Base-by-base conservation (phyloP, 768 basidiomycete species). In the Hortiboletus flavorubellus region DNA sequence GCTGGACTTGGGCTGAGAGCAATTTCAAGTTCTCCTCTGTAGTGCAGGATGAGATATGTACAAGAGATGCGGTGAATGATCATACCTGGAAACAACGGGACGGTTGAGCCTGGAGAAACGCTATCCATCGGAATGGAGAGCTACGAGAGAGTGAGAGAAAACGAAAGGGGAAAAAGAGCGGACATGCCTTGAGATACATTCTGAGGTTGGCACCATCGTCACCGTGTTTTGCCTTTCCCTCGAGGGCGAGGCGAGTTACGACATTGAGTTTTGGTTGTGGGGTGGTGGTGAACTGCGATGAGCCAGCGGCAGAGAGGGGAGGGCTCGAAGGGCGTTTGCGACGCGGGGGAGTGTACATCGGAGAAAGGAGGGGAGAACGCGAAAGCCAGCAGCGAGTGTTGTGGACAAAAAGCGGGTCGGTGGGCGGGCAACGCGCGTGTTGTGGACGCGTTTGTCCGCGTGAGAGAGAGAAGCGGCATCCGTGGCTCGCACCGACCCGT, bases 11-110 rank as follows among this genome's bases (percentile, higher is more conserved):
- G 9, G 86, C 86, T 8, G 80, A 78, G 41, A 89, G 66, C 45
- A 92, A 79, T 68, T 88, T 90, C 56, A 91, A 73, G 64, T 87
- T 90, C 59, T 88, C 89, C 84, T 92, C 90, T 90, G 62, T 7
- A 0, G 47, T 8, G 43, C 8, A 48, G 37, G 44, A 43, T 56
- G 21, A 64, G 52, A 26, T 10, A 47, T 41, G 39, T 18, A 16
- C 29, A 38, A 18, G 16, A 14, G 11, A 31, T 41, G 10, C 12
- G 40, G 14, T 43, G 47, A 43, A 33, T 8, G 41, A 16, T 29
- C 77, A 54, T 54, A 86, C 89, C 89, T 59, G 85, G 83, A 68
- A 91, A 91, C 8, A 92, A 70, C 8, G 89, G 81, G 34, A 91
- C 74, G 2, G 84, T 84, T 8, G 80, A 78, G 33, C 87, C 88